Evolutionary conservation across 2,329 filamentous ascomycete species (phyloP).

Genomic region (Epichloe baconii): DNA sequence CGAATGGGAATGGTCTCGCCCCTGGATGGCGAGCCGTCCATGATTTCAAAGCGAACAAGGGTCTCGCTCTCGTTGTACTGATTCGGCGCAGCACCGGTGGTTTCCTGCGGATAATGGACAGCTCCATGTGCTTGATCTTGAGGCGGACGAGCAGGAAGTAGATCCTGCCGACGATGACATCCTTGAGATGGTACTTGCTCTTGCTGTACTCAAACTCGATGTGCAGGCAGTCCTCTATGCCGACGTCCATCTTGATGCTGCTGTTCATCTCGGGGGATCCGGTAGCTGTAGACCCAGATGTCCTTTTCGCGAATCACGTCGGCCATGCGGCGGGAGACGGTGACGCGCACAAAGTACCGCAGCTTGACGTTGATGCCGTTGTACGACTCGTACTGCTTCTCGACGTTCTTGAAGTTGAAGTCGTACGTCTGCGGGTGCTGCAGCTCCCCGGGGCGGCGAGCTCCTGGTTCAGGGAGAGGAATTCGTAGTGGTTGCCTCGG

Average conservation of each 20-base stretch:
- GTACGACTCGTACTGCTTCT: constrained; percentile 99
- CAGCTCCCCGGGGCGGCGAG: constrained; percentile 93
- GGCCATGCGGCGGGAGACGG: constrained; percentile 90
- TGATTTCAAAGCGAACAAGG: constrained; percentile 96
- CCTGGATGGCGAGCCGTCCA: constrained; percentile 97
- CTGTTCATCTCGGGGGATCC: constrained; percentile 97
- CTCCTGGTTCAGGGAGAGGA: constrained; percentile 92
- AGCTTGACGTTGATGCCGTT: constrained; percentile 99
- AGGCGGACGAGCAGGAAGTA: constrained; percentile 94
- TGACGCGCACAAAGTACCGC: constrained; percentile 95
- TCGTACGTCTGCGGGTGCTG: constrained; percentile 98
- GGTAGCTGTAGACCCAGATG: constrained; percentile 98
- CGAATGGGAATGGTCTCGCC: constrained; percentile 92
- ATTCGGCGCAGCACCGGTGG: constrained; percentile 89
- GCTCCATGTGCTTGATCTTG: constrained; percentile 99
- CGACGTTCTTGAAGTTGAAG: constrained; percentile 99
- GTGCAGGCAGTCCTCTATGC: constrained; percentile 96
- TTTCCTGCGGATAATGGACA: constrained; percentile 97
- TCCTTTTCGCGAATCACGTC: constrained; percentile 99
- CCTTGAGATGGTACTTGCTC: constrained; percentile 97
- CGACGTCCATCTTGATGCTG: constrained; percentile 99
- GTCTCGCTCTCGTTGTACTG: constrained; percentile 99
- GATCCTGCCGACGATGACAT: constrained; percentile 96
- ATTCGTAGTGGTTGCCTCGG: constrained; percentile 97
- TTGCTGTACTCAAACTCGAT: constrained; percentile 99